These are phyloP conservation scores for Thecaphora thlaspeos DNA, from an alignment of 1,284 basidiomycete species.

Conservation along the genomic window DNA sequence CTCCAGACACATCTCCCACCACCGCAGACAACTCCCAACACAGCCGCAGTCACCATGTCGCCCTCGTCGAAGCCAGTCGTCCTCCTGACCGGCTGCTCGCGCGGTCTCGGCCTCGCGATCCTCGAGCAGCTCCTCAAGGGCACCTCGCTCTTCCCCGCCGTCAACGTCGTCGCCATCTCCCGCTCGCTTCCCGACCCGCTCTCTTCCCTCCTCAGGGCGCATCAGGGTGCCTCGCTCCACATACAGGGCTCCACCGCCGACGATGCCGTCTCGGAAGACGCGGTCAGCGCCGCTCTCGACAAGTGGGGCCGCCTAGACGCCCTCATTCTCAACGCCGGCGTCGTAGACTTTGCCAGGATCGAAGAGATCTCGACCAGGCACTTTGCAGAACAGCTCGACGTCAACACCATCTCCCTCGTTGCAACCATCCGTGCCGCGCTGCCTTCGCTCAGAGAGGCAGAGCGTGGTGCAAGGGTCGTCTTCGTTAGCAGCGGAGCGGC, in stretches of 20 bases:
- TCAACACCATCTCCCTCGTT: constrained; percentile 80
- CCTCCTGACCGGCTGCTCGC: constrained; percentile 54
- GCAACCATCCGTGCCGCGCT: constrained; percentile 68
- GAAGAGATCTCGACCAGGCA: constrained; percentile 63
- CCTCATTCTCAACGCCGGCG: constrained; percentile 76
- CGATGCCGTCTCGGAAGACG: constrained; percentile 65
- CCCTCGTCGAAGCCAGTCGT: constrained; percentile 49
- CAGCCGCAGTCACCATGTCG: too few relatives aligned
- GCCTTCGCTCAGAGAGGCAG: constrained; percentile 66
- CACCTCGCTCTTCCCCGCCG: constrained; percentile 29
- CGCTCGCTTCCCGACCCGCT: constrained; percentile 70
- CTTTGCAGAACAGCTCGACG: constrained; percentile 65
- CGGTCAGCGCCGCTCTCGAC: constrained; percentile 66
- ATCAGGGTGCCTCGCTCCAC: constrained; percentile 43
- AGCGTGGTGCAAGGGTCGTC: constrained; percentile 65
- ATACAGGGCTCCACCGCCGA: constrained; percentile 68
- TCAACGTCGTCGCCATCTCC: constrained; percentile 73
- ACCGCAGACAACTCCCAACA: constrained; percentile 1
- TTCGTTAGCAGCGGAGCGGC: constrained; percentile 82
- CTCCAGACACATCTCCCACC: not conserved
- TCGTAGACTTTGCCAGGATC: constrained; percentile 60
- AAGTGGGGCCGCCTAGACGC: constrained; percentile 69
- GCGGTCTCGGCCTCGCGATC: constrained; percentile 76
- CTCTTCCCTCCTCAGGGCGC: constrained; percentile 61
- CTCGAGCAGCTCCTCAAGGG: constrained; percentile 65